A percentile compares a stretch with the other conserved stretches of the same genome.
phyloP scores from a whole-genome alignment of 2,329 filamentous ascomycete species.

The Ascochyta pisi region DNA sequence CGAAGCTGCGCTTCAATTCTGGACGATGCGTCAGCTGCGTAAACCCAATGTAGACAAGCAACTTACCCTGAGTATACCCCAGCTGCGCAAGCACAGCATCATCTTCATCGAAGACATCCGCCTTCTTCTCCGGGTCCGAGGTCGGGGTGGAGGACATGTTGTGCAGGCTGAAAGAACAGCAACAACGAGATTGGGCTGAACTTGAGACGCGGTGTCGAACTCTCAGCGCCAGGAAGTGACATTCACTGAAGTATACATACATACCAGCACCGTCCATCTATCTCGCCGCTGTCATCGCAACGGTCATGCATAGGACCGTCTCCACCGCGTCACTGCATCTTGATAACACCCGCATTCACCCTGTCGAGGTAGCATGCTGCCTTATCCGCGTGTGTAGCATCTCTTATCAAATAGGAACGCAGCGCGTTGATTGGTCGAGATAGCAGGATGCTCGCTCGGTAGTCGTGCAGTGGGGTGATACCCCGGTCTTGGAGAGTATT shows the following conservation, averaged over 20 bases:
- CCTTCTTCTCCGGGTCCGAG: constrained; percentile 31
- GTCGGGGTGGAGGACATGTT: constrained; percentile 19
- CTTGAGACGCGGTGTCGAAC: background rate
- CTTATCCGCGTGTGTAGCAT: constrained; percentile 15
- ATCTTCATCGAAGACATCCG: constrained; percentile 38
- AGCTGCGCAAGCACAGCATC: constrained; percentile 51
- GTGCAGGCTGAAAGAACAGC: background rate
- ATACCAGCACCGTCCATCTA: constrained; percentile 6
- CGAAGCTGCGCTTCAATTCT: constrained; percentile 65
- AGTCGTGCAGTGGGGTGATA: constrained; percentile 20
- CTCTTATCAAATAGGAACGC: constrained; percentile 27
- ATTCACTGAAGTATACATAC: constrained; percentile 7
- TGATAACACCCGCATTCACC: constrained; percentile 19
- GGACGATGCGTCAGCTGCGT: background rate
- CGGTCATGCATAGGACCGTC: constrained; percentile 13
- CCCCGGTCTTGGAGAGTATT: constrained; percentile 1
- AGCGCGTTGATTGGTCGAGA: constrained; percentile 29
- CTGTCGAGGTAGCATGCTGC: background rate
- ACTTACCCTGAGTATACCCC: constrained; percentile 50
- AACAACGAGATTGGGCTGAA: background rate
- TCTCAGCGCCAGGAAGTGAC: background rate
- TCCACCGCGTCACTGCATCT: constrained; percentile 16
- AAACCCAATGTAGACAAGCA: background rate
- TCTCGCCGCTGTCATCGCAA: constrained; percentile 14
- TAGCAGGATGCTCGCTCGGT: constrained; percentile 17